phyloP scores from a whole-genome alignment of 192 early-diverging fungal species.

The Entophlyctis luteolus region DNA sequence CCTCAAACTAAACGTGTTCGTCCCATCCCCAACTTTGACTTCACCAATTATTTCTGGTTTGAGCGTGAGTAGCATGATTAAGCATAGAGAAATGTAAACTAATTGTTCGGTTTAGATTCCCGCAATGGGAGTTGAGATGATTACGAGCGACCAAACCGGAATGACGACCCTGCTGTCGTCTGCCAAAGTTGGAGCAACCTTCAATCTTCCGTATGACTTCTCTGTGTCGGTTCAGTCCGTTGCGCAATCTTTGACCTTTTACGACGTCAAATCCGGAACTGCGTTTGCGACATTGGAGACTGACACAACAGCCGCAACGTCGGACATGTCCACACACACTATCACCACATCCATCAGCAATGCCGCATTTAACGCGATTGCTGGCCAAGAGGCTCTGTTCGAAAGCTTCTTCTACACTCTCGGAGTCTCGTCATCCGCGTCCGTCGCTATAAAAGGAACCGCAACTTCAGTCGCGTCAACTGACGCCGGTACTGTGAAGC shows the following conservation, averaged over 20 bases:
- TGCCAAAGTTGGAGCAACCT: neutral
- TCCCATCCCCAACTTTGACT: conserved; percentile 4
- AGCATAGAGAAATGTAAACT: too few relatives aligned
- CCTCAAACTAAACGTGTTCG: neutral
- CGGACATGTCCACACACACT: neutral
- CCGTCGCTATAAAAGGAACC: conserved; percentile 5
- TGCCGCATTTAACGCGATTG: neutral
- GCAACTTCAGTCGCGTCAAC: neutral
- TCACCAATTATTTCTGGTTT: neutral
- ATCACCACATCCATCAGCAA: neutral
- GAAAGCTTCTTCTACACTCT: conserved; percentile 1
- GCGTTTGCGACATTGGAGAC: conserved; percentile 1
- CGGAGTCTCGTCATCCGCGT: neutral
- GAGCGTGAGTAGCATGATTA: too few relatives aligned
- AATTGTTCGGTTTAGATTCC: conserved; percentile 5
- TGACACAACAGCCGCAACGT: neutral
- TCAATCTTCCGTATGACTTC: conserved; percentile 24
- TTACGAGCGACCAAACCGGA: conserved; percentile 6
- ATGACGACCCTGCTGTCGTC: neutral
- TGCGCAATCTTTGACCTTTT: conserved; percentile 1
- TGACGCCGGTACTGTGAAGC: neutral
- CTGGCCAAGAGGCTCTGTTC: conserved; percentile 15
- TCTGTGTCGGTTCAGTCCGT: neutral
- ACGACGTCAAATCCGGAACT: neutral
- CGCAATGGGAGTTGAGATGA: conserved; percentile 1